These are phyloP conservation scores for Pseudogymnoascus sp. DNA, from an alignment of 2,329 filamentous ascomycete species.

Conservation along the genomic window DNA sequence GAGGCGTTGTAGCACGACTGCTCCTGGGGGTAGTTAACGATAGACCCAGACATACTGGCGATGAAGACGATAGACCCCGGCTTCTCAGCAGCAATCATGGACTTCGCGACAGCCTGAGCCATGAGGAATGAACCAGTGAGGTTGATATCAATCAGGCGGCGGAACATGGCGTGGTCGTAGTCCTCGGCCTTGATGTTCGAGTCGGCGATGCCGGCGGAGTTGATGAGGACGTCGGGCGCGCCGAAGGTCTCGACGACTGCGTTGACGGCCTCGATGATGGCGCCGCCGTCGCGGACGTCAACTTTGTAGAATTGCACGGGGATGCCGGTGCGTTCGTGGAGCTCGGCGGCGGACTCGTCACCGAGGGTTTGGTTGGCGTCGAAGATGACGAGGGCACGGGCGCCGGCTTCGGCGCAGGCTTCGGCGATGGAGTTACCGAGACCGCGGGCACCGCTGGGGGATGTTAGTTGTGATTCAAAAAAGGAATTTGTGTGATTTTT, in stretches of 20 bases:
- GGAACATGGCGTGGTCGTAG: conserved; percentile 70
- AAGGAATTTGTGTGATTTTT: background rate
- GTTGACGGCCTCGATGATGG: conserved; percentile 61
- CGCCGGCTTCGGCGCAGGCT: conserved; percentile 67
- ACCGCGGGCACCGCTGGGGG: conserved; percentile 59
- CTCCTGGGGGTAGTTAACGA: conserved; percentile 82
- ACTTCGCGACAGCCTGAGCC: conserved; percentile 61
- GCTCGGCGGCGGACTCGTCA: conserved; percentile 59
- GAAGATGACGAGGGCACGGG: conserved; percentile 65
- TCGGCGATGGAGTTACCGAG: conserved; percentile 74
- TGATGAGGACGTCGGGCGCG: conserved; percentile 66
- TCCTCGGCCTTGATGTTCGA: conserved; percentile 77
- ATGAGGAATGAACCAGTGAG: conserved; percentile 71
- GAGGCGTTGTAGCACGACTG: conserved; percentile 78
- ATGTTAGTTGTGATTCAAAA: conserved; percentile 22
- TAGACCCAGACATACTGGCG: conserved; percentile 72
- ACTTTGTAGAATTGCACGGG: conserved; percentile 72
- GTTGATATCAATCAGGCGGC: conserved; percentile 74
- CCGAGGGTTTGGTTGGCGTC: conserved; percentile 71
- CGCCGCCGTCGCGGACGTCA: conserved; percentile 63
- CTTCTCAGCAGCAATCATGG: conserved; percentile 65
- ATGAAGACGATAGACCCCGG: conserved; percentile 69
- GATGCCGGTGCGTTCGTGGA: conserved; percentile 64
- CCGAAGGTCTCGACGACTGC: conserved; percentile 60
- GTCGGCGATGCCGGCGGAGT: conserved; percentile 72